A percentile compares a stretch with the other conserved stretches of the same genome.
These are phyloP conservation scores for Rhizopogon salebrosus DNA, from an alignment of 768 basidiomycete species.

Conservation along the genomic window DNA sequence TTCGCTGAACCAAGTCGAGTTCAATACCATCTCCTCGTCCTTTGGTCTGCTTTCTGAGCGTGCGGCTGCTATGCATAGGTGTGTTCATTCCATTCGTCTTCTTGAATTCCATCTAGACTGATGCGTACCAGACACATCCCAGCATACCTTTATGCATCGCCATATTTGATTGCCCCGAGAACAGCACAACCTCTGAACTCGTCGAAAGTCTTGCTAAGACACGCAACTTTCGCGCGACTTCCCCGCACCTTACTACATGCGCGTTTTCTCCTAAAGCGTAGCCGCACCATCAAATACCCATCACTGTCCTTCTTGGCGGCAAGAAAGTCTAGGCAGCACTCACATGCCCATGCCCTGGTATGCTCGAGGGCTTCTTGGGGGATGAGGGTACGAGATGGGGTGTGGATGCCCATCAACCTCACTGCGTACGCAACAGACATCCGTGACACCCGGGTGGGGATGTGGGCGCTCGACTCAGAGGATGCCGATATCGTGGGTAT, in stretches of 20 bases:
- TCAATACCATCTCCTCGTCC: no score
- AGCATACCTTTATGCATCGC: conserved; percentile 57
- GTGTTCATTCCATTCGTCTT: no score
- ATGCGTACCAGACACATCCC: conserved; percentile 76
- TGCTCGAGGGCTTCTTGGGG: conserved; percentile 68
- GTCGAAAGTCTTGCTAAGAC: conserved; percentile 74
- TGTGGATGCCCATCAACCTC: conserved; percentile 14
- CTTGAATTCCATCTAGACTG: no score
- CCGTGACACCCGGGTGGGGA: no score
- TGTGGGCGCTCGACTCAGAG: no score
- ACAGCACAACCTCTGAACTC: conserved; percentile 65
- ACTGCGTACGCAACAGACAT: no score
- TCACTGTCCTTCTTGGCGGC: conserved; percentile 85
- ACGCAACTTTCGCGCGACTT: conserved; percentile 78
- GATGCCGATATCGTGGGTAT: no score
- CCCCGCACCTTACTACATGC: conserved; percentile 65
- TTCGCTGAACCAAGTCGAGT: no score
- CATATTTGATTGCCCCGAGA: conserved; percentile 55
- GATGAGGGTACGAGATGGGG: conserved; percentile 32
- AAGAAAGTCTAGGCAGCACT: conserved; percentile 96
- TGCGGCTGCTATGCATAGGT: no score
- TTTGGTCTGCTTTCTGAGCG: no score
- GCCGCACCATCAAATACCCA: conserved; percentile 89
- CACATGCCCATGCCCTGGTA: no score
- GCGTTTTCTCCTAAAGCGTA: conserved; percentile 75